phyloP scores from a whole-genome alignment of 1,284 basidiomycete genomes.

The Schizophyllum commune region DNA sequence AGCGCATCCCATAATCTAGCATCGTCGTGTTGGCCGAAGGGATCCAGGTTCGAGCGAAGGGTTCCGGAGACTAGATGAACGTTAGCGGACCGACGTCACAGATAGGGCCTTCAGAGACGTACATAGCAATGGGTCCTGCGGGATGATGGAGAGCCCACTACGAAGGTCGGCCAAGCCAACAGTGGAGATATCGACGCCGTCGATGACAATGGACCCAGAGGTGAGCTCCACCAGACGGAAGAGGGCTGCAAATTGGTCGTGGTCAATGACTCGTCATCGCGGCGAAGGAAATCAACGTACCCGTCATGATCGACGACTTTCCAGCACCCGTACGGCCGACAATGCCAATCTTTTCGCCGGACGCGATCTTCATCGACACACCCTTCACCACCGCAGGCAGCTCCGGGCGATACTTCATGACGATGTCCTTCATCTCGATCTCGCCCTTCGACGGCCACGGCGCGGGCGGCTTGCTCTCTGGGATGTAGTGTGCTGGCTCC shows the following conservation, averaged over 20 bases:
- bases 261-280: constrained; percentile 22
- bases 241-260: constrained; percentile 35
- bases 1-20: constrained; percentile 55
- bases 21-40: constrained; percentile 54
- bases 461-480: constrained; percentile 45
- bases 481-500: constrained; percentile 68
- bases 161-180: constrained; percentile 53
- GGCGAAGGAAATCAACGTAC: constrained; percentile 14
- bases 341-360: constrained; percentile 64
- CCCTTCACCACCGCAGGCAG: constrained; percentile 61
- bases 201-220: constrained; percentile 56
- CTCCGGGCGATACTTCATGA: constrained; percentile 64
- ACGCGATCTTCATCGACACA: neutral
- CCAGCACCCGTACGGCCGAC: constrained; percentile 55
- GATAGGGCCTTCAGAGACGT: neutral
- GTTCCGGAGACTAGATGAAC: constrained; percentile 15
- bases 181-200: constrained; percentile 44
- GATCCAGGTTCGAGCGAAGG: constrained; percentile 64
- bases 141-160: constrained; percentile 75
- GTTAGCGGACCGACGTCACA: neutral
- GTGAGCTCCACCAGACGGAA: constrained; percentile 59
- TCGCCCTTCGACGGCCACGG: constrained; percentile 65
- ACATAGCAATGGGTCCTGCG: constrained; percentile 62
- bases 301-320: constrained; percentile 47
- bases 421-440: constrained; percentile 55